These are phyloP conservation scores for Candida nitratophila DNA, from an alignment of 805 yeast genomes.

Conservation along the genomic window DNA sequence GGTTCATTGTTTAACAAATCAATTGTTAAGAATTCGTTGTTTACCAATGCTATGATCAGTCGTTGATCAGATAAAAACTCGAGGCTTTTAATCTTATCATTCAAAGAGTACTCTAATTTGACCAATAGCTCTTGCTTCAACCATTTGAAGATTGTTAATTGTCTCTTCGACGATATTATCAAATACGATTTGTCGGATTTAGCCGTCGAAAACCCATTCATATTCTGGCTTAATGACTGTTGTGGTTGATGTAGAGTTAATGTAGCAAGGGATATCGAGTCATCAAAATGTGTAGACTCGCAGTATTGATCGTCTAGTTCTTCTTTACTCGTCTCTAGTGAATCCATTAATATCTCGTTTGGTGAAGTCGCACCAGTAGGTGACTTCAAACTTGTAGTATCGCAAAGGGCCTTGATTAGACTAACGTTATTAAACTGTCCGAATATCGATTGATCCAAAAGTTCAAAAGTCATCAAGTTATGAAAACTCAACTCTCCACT, in stretches of 20 bases:
- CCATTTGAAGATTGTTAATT: conserved; percentile 18
- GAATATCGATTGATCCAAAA: no score
- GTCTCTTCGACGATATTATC: conserved; percentile 13
- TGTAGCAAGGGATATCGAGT: conserved; percentile 26
- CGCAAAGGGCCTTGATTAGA: neutral
- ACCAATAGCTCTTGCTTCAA: conserved; percentile 11
- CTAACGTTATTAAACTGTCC: neutral
- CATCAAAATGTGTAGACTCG: conserved; percentile 13
- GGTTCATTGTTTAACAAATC: conserved; percentile 5
- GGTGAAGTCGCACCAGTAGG: neutral
- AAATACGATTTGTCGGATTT: conserved; percentile 5
- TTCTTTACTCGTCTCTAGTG: neutral
- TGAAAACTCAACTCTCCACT: neutral
- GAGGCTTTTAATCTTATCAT: conserved; percentile 16
- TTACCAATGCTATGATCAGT: conserved; percentile 15
- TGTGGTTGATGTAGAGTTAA: conserved; percentile 11
- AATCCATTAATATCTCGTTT: neutral
- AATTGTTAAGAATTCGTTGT: conserved; percentile 15
- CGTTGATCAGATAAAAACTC: conserved; percentile 18
- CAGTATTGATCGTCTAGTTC: neutral
- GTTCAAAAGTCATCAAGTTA: neutral
- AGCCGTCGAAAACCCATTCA: conserved; percentile 3
- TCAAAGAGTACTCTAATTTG: conserved; percentile 18
- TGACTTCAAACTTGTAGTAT: neutral
- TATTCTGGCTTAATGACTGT: no score